Conservation (phyloP, 169 alveolate genomes). For the Plasmodium gonderi region DNA sequence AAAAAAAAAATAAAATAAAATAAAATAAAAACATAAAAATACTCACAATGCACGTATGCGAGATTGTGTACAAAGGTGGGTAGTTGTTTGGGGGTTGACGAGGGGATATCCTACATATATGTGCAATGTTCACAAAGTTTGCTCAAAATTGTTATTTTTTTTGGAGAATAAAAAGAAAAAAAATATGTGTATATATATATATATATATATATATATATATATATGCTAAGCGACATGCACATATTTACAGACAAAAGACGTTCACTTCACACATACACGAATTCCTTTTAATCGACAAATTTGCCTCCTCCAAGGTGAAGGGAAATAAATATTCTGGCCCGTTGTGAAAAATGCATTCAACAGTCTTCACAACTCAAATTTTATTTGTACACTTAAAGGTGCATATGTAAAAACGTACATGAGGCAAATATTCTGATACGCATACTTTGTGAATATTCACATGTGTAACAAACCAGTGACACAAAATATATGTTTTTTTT, state of each 20-base stretch:
- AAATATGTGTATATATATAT: too few species aligned
- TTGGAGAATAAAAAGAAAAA: not conserved
- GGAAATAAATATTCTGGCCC: not conserved
- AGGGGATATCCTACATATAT: not conserved
- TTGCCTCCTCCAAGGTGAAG: not conserved
- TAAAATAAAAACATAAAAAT: not conserved
- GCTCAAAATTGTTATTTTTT: not conserved
- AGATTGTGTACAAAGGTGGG: not conserved
- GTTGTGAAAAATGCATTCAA: not conserved
- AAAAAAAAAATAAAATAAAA: not conserved
- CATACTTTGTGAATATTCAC: too few species aligned
- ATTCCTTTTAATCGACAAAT: not conserved
- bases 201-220: too few species aligned
- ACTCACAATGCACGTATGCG: not conserved
- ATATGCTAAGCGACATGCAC: too few species aligned
- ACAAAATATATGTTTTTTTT: not conserved
- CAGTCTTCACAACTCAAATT: too few species aligned
- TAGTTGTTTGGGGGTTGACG: too few species aligned
- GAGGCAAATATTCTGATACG: too few species aligned
- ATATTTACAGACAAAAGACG: not conserved
- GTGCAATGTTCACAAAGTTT: not conserved
- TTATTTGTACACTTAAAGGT: too few species aligned
- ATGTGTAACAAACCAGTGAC: not conserved
- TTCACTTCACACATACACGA: not conserved
- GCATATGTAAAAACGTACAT: too few species aligned